Conservation (phyloP, 2,329 filamentous ascomycete species). For the Fusarium proliferatum region DNA sequence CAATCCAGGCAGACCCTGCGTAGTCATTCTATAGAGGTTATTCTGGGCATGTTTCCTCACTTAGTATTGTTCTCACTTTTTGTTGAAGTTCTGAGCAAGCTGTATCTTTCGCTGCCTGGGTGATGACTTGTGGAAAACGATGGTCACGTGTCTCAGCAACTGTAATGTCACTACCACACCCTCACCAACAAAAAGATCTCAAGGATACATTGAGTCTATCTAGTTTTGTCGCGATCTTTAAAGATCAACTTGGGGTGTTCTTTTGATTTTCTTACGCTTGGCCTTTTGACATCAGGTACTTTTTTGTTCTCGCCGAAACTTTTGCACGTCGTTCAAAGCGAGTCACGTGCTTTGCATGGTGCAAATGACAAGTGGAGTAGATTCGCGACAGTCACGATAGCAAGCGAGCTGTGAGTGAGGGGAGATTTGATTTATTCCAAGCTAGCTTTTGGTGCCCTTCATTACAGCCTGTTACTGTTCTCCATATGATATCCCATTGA, state of each 20-base stretch:
- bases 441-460: accelerated
- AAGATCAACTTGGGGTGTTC: accelerated
- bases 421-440: no score
- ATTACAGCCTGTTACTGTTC: accelerated
- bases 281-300: no score
- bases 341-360: neutral
- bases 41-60: accelerated
- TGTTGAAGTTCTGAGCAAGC: no score
- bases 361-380: neutral
- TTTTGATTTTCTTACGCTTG: accelerated
- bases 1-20: accelerated
- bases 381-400: neutral
- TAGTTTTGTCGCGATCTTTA: no score
- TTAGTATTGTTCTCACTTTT: neutral
- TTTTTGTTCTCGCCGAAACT: neutral
- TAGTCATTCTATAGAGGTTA: accelerated
- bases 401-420: neutral
- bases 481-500: neutral
- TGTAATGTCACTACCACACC: neutral
- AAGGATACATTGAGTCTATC: neutral
- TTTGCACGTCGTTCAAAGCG: neutral
- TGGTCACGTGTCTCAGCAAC: neutral
- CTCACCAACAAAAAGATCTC: neutral
- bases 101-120: neutral
- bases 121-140: neutral